These are phyloP conservation scores for Hypocreales sp. DNA, from an alignment of 2,329 filamentous ascomycete species.

Conservation along the genomic window DNA sequence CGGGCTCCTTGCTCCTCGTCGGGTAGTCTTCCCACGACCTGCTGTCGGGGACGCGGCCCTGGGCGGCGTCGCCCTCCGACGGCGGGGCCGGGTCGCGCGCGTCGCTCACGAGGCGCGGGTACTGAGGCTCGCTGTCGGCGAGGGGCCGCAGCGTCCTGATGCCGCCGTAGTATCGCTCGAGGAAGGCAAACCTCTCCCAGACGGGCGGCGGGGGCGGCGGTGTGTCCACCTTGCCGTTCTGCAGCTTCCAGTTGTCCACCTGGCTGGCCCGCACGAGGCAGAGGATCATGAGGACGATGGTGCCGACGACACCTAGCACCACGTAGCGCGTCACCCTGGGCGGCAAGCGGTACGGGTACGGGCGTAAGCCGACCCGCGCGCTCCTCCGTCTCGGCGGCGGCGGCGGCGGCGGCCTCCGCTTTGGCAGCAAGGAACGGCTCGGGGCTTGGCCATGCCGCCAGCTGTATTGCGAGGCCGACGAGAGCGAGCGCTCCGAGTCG, in stretches of 20 bases:
- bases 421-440: slow-evolving; percentile 27
- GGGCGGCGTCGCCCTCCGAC: slow-evolving; percentile 2
- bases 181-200: slow-evolving; percentile 77
- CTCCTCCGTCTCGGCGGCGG: slow-evolving; percentile 9
- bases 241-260: slow-evolving; percentile 47
- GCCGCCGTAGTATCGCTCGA: slow-evolving; percentile 83
- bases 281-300: slow-evolving; percentile 62
- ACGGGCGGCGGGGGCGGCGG: slow-evolving; percentile 45
- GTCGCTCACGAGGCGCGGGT: slow-evolving; percentile 35
- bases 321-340: slow-evolving; percentile 65
- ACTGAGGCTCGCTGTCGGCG: slow-evolving; percentile 60
- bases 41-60: slow-evolving; percentile 12
- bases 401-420: slow-evolving; percentile 4
- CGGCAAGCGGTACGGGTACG: slow-evolving; percentile 46
- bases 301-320: slow-evolving; percentile 52
- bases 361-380: no score
- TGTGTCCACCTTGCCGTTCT: slow-evolving; percentile 29
- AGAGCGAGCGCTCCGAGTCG: slow-evolving; percentile 25
- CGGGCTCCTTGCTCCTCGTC: slow-evolving; percentile 24
- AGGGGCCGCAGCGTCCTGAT: slow-evolving; percentile 54
- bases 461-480: slow-evolving; percentile 29
- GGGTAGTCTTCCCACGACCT: slow-evolving; percentile 18
- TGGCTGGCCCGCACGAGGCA: slow-evolving; percentile 61
- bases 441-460: slow-evolving; percentile 35
- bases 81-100: slow-evolving; percentile 1